Conservation (phyloP, 139 green algal genomes). For the Zygnema circumcarinatum region DNA sequence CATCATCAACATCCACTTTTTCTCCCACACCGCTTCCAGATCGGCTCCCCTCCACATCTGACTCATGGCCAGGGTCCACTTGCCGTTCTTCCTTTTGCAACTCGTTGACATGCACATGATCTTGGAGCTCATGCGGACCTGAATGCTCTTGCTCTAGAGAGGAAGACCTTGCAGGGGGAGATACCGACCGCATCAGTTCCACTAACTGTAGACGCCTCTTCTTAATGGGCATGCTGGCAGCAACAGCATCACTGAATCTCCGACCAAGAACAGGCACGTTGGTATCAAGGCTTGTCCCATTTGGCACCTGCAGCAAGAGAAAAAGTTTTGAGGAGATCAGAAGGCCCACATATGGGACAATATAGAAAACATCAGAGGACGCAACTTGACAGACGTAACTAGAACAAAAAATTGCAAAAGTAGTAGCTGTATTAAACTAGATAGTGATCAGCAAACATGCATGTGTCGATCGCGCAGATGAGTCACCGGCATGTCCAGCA, state of each 20-base stretch:
- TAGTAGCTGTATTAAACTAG: too few relatives aligned
- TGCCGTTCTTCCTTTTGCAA: too few relatives aligned
- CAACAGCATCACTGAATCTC: constrained; percentile 23
- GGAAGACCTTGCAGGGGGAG: not conserved
- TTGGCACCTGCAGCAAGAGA: not conserved
- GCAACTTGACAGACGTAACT: too few relatives aligned
- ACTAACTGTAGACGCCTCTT: constrained; percentile 24
- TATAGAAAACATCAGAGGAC: too few relatives aligned
- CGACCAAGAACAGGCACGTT: constrained; percentile 5
- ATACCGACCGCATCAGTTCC: not conserved
- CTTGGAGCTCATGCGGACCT: not conserved
- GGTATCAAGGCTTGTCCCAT: not conserved
- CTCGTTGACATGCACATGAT: too few relatives aligned
- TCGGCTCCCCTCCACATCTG: not conserved
- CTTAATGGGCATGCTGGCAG: constrained; percentile 29
- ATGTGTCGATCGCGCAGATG: too few relatives aligned
- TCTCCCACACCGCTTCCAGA: not conserved
- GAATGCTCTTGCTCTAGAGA: not conserved
- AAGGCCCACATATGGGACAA: too few relatives aligned
- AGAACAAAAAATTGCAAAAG: too few relatives aligned
- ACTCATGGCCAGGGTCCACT: not conserved
- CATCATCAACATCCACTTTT: not conserved
- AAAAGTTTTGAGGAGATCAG: not conserved
- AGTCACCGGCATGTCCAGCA: too few relatives aligned
- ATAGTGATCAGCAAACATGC: too few relatives aligned